phyloP scores from a whole-genome alignment of 306 rosid genomes.

The Arachis hypogaea region DNA sequence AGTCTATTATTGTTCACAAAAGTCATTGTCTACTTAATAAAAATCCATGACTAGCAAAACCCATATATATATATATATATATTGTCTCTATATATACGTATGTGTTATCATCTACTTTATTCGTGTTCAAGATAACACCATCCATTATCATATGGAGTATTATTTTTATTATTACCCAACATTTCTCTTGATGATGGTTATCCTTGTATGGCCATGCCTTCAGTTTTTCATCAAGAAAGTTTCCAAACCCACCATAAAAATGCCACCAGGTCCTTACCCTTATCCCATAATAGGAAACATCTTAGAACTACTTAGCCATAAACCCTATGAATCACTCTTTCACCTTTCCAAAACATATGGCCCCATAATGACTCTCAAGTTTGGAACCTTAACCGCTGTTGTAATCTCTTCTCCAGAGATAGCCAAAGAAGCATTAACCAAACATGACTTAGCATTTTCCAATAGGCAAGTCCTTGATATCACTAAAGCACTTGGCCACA shows the following conservation, averaged over 20 bases:
- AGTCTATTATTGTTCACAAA: too few species aligned
- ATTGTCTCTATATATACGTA: too few species aligned
- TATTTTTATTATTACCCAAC: too few species aligned
- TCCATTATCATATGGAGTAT: too few species aligned
- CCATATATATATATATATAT: too few species aligned
- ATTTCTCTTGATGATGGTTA: too few species aligned
- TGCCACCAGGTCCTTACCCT: constrained; percentile 21
- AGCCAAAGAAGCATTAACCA: constrained; percentile 25
- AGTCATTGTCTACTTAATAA: too few species aligned
- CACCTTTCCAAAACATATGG: constrained; percentile 44
- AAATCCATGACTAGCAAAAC: too few species aligned
- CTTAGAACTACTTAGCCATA: constrained; percentile 3
- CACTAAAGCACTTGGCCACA: not conserved
- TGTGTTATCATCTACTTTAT: too few species aligned
- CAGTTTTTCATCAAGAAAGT: not conserved
- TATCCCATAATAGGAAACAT: constrained; percentile 18
- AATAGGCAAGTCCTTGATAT: not conserved
- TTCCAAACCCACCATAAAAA: not conserved
- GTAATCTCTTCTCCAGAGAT: constrained; percentile 10
- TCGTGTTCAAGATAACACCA: too few species aligned
- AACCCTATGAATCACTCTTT: not conserved
- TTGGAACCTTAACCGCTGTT: constrained; percentile 43
- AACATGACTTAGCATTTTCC: not conserved
- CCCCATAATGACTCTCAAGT: constrained; percentile 46
- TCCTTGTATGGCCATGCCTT: not conserved